Base-by-base conservation (phyloP, 176 grass and related monocot species). In the Phoenix roebelenii region DNA sequence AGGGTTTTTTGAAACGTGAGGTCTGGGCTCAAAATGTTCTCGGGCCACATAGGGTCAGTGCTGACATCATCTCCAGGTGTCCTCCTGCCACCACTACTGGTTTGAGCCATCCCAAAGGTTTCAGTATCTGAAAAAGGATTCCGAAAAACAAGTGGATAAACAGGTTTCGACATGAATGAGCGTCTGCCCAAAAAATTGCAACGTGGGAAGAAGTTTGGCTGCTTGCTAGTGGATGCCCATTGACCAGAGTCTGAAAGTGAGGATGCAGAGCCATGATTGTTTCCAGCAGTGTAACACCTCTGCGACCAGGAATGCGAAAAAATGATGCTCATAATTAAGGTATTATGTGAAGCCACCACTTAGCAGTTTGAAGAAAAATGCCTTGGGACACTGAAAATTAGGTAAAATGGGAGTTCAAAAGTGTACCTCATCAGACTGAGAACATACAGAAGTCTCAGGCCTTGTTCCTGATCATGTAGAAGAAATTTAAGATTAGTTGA, bases 111-210 rank as follows among this genome's bases (percentile, higher is more conserved):
- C 25, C 74, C 60, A 23, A 61, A 67, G n/a, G 64, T 72, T 85
- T 74, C 87, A 53, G 75, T n/a, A 72, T 91, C 92, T 50, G 87
- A 91, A 29, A 92, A 88, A 55, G 88, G 88, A 72, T 92, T 92
- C 52, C 32, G 84, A 57, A 89, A 92, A 28, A 92, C 76, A 59
- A 98, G 75, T 2, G 93, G 93, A 62, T 98, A 98, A 5, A 98
- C 82, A 23, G 93, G 93, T 60, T 91, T 98, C 58, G 93, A 98
- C 79, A 92, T 92, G 58, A 98, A 98, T 15, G 93, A 83, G 18
- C 88, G 82, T 66, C 84, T 82, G 4, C 84, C 85, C 28, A 79
- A 61, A 73, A 85, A 78, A 67, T 82, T 85, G 65, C 76, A 78
- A 49, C 79, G 88, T 61, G 69, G 78, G 57, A 84, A 69, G 25